phyloP scores from a whole-genome alignment of 2,329 filamentous ascomycete genomes.

The Stagonosporopsis tanaceti region DNA sequence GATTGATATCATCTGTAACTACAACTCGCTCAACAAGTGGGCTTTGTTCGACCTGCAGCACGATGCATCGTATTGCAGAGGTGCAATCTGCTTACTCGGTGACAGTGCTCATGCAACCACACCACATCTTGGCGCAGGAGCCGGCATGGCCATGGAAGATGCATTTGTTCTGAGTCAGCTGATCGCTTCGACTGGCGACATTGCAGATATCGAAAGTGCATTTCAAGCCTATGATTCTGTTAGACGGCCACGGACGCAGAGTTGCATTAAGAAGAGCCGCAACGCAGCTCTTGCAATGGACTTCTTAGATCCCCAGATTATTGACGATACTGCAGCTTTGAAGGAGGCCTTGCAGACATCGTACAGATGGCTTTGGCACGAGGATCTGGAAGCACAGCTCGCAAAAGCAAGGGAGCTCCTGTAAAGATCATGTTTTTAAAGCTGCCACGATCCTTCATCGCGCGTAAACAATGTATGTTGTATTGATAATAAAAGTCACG shows the following conservation, averaged over 20 bases:
- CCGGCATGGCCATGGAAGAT: slow-evolving; percentile 38
- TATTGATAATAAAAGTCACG: not conserved
- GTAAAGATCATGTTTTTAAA: not conserved
- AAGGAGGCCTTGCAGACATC: slow-evolving; percentile 24
- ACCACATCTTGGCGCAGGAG: slow-evolving; percentile 36
- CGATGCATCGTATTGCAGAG: slow-evolving; percentile 27
- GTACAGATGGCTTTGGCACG: slow-evolving; percentile 40
- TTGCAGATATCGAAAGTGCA: slow-evolving; percentile 18
- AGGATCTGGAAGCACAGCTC: slow-evolving; percentile 37
- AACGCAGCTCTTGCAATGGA: slow-evolving; percentile 15
- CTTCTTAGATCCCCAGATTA: slow-evolving; percentile 28
- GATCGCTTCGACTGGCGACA: not conserved
- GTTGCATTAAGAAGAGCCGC: slow-evolving; percentile 12
- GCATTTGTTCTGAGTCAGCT: slow-evolving; percentile 17
- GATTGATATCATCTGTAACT: slow-evolving; percentile 19
- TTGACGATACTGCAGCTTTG: slow-evolving; percentile 27
- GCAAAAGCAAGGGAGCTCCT: slow-evolving; percentile 26
- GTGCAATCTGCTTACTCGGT: slow-evolving; percentile 31
- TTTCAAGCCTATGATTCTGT: slow-evolving; percentile 34
- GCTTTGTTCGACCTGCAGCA: slow-evolving; percentile 29
- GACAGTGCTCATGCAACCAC: slow-evolving; percentile 35
- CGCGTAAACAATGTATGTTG: not conserved
- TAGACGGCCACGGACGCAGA: slow-evolving; percentile 32
- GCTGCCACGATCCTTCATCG: not conserved
- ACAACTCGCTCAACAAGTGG: slow-evolving; percentile 30